Conservation (phyloP, 23 red algal genomes). For the Gracilariopsis chorda region DNA sequence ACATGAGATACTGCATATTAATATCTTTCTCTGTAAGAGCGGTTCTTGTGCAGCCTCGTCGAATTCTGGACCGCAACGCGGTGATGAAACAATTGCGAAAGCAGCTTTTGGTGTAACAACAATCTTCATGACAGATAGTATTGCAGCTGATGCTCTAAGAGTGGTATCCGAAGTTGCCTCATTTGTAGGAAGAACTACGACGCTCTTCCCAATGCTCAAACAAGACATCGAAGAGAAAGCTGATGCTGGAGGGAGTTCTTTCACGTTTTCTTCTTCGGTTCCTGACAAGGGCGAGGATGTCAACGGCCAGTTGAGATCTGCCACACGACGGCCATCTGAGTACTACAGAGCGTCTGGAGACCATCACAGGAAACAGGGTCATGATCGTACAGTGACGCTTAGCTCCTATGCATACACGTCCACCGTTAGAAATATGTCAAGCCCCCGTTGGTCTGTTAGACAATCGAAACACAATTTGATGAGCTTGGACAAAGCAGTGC, state of each 20-base stretch:
- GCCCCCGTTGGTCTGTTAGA: no score
- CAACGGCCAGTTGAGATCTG: neutral
- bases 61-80: neutral
- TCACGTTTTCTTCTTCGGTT: neutral
- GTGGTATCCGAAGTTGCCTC: slow-evolving; percentile 57
- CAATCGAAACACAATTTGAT: no score
- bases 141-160: slow-evolving; percentile 36
- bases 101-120: slow-evolving; percentile 19
- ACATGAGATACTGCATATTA: slow-evolving; percentile 17
- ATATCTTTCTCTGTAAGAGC: slow-evolving; percentile 31
- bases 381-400: no score
- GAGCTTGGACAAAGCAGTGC: no score
- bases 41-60: neutral
- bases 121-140: slow-evolving; percentile 29
- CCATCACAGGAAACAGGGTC: no score
- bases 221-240: neutral
- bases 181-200: slow-evolving; percentile 21
- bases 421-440: no score
- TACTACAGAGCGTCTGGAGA: no score
- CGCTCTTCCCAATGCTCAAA: slow-evolving; percentile 32
- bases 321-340: no score
- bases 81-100: slow-evolving; percentile 8
- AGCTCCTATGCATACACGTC: no score
- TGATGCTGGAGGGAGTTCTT: neutral
- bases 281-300: neutral